These are phyloP conservation scores for Aspergillus ochraceoroseus DNA, from an alignment of 2,329 filamentous ascomycete species.

Conservation along the genomic window DNA sequence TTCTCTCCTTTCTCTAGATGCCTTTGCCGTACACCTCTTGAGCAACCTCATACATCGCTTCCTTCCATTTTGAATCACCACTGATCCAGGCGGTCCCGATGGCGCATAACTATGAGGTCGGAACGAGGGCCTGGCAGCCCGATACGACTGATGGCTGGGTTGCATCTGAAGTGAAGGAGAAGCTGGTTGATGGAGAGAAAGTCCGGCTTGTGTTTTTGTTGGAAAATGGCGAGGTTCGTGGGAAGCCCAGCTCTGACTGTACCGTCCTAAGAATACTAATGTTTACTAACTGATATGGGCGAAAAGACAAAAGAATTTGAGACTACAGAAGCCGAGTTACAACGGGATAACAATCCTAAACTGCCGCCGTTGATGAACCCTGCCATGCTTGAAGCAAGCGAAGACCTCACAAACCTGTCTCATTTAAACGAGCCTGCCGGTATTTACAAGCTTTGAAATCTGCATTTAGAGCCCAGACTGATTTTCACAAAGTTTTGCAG, in stretches of 20 bases:
- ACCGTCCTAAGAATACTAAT: neutral
- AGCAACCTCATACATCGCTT: constrained; percentile 19
- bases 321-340: constrained; percentile 69
- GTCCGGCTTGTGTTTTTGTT: constrained; percentile 82
- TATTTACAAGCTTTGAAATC: constrained; percentile 41
- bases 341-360: constrained; percentile 68
- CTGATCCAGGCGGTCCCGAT: constrained; percentile 37
- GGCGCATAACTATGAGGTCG: constrained; percentile 93
- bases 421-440: constrained; percentile 97
- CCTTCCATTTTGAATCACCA: constrained; percentile 11
- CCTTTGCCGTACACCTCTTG: constrained; percentile 15
- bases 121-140: constrained; percentile 97
- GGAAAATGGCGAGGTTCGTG: constrained; percentile 80
- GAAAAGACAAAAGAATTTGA: constrained; percentile 70
- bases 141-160: constrained; percentile 96
- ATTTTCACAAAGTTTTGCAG: constrained; percentile 67
- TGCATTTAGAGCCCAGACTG: constrained; percentile 17
- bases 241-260: constrained; percentile 1
- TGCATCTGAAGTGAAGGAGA: constrained; percentile 87
- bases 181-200: constrained; percentile 77
- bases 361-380: constrained; percentile 97
- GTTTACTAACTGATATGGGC: constrained; percentile 12
- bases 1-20: constrained; percentile 27
- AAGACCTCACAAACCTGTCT: constrained; percentile 94
- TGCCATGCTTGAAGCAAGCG: constrained; percentile 94